Percentiles rank a stretch among this genome's conserved stretches.
Conservation (phyloP, 1,284 basidiomycete species). For the Leccinum cinnamomeum region DNA sequence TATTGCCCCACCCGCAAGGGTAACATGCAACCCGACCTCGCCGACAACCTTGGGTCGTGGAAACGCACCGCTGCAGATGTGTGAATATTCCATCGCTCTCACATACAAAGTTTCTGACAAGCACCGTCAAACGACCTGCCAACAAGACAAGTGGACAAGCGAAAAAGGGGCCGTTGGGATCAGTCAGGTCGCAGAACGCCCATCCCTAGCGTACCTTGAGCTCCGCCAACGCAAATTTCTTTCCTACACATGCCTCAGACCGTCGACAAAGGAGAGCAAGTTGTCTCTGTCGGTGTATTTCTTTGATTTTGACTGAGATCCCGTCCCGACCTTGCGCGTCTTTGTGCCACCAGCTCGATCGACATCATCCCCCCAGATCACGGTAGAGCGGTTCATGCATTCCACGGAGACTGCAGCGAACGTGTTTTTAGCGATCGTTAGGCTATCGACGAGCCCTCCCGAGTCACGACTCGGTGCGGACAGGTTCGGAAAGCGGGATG, state of each 20-base stretch:
- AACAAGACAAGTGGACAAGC: not conserved
- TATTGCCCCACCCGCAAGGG: constrained; percentile 34
- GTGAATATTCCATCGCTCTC: too few species aligned
- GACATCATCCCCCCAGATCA: constrained; percentile 39
- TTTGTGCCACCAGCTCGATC: constrained; percentile 41
- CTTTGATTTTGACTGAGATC: constrained; percentile 31
- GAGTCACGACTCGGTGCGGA: too few species aligned
- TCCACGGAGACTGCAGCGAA: constrained; percentile 35
- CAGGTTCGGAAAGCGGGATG: too few species aligned
- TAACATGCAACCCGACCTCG: constrained; percentile 38
- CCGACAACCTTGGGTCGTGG: constrained; percentile 45
- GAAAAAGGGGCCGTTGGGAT: too few species aligned
- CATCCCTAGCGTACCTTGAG: constrained; percentile 41
- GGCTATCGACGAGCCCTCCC: too few species aligned
- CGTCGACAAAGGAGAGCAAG: constrained; percentile 12
- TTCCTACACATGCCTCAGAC: constrained; percentile 24
- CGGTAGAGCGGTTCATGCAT: constrained; percentile 47
- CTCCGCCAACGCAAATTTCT: constrained; percentile 42
- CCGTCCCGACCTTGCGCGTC: constrained; percentile 11
- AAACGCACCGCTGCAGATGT: constrained; percentile 35
- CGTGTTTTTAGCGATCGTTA: too few species aligned
- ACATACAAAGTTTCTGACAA: constrained; percentile 39
- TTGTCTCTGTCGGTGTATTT: constrained; percentile 42
- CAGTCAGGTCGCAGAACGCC: not conserved
- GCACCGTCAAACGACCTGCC: constrained; percentile 34